phyloP scores from a whole-genome alignment of 805 yeast species.

The Yarrowia divulgata region DNA sequence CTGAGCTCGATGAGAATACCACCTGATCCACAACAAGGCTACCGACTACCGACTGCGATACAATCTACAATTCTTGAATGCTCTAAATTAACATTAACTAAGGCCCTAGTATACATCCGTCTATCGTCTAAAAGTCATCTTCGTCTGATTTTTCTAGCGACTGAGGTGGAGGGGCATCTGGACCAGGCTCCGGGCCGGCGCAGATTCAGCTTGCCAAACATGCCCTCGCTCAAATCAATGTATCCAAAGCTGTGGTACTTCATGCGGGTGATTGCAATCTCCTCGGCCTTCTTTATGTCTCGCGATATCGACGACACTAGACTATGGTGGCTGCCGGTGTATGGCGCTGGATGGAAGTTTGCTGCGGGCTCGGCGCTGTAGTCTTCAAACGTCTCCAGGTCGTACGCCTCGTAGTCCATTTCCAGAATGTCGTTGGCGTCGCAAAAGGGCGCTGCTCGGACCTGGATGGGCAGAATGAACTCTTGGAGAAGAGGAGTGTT shows the following conservation, averaged over 20 bases:
- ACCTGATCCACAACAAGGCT: too few species aligned
- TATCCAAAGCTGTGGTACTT: conserved; percentile 31
- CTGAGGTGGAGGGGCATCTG: conserved; percentile 1
- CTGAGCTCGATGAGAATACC: too few species aligned
- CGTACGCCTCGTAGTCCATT: conserved; percentile 15
- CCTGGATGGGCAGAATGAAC: conserved; percentile 31
- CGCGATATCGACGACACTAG: conserved; percentile 10
- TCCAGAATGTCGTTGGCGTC: conserved; percentile 35
- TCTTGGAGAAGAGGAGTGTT: conserved; percentile 23
- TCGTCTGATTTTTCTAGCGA: conserved; percentile 1
- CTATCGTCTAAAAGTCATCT: not conserved
- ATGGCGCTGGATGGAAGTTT: conserved; percentile 33
- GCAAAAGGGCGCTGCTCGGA: conserved; percentile 25
- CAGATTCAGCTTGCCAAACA: conserved; percentile 38
- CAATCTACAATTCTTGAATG: not conserved
- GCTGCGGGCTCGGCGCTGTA: conserved; percentile 31
- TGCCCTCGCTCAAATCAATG: conserved; percentile 20
- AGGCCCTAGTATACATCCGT: conserved; percentile 6
- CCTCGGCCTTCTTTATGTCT: conserved; percentile 28
- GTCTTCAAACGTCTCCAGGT: conserved; percentile 34
- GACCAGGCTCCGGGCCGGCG: conserved; percentile 36
- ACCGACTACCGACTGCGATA: too few species aligned
- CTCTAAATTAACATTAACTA: not conserved
- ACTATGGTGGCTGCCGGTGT: not conserved
- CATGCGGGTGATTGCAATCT: conserved; percentile 35